Percentiles rank a stretch among this genome's conserved stretches.
Conservation (phyloP, 805 yeast genomes). For the Candida ascalaphidarum region DNA sequence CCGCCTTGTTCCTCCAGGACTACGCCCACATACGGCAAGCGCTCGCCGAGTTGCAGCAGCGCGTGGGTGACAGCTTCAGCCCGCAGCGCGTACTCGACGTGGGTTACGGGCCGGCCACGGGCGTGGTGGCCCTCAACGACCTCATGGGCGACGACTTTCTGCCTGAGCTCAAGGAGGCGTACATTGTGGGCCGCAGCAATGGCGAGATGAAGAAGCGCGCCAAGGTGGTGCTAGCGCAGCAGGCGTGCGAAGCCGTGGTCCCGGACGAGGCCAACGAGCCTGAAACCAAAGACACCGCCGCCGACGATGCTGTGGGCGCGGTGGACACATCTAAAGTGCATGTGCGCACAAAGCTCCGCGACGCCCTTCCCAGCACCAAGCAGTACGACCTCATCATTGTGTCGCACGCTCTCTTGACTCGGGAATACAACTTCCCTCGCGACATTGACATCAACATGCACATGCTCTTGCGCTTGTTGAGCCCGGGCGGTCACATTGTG, state of each 20-base stretch:
- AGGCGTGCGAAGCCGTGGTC: conserved; percentile 35
- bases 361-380: conserved; percentile 41
- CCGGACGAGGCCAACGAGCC: conserved; percentile 12
- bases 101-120: conserved; percentile 89
- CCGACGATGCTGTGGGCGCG: conserved; percentile 19
- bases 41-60: conserved; percentile 51
- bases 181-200: conserved; percentile 51
- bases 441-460: conserved; percentile 66
- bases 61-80: conserved; percentile 46
- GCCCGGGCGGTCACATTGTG: conserved; percentile 75
- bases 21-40: conserved; percentile 65
- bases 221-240: conserved; percentile 65
- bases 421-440: conserved; percentile 53
- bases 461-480: conserved; percentile 48
- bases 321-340: conserved; percentile 51
- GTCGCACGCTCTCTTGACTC: conserved; percentile 64
- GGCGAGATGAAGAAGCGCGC: conserved; percentile 74
- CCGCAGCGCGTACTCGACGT: conserved; percentile 70
- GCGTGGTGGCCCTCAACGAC: conserved; percentile 82
- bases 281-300: conserved; percentile 8
- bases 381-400: conserved; percentile 78
- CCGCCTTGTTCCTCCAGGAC: conserved; percentile 72
- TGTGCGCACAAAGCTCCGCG: conserved; percentile 47
- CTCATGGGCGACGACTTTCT: conserved; percentile 57
- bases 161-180: conserved; percentile 62